Evolutionary conservation across 2,329 filamentous ascomycete genomes (phyloP), one percentile per base, ranked within the genome.

Genomic region (Exophiala dermatitidis): DNA sequence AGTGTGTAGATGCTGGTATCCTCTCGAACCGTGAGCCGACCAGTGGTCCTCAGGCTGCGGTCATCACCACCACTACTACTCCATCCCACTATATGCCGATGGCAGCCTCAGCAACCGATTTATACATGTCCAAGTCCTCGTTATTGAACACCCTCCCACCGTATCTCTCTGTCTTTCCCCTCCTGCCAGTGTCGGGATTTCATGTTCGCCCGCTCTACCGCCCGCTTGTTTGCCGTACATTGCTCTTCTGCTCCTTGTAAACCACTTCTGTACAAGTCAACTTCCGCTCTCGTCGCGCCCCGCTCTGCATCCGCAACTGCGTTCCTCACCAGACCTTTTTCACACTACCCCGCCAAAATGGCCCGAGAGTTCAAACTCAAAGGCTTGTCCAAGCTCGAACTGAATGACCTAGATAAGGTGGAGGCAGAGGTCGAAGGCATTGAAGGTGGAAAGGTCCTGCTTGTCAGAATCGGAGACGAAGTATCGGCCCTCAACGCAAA

Each of bases 381-480:
- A 45, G 56, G 50, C 19, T 34, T 60, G 83, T 78, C 79, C 44
- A 85, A 84, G 63, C 77, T 95, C 52, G 79, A 85, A 60, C 75
- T 97, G 59, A 80, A 85, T 68, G 82, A 85, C 31, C 84, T 88
- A 19, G 84, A 93, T 62, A 97, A 95, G 76, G 79, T 85, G 59
- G 90, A 97, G 70, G 86, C 82, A 9, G 90, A 95, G 64, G 85
- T 98, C 3, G 91, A 97, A 64, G 93, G 91, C 19, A 77, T 98
- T 41, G 84, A 91, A 53, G 83, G 80, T 36, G 88, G 82, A 58
- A 97, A 96, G 70, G 84, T 98, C 2, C 76, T 98, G 3, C 78
- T 98, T 3, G 77, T 93, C 60, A 94, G 94, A 66, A 77, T 85
- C 7, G 83, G 82, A 50, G 86, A 85, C 62, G 81, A 85, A 62